phyloP scores from a whole-genome alignment of 75 land plant genomes.

The Selaginella moellendorffii region DNA sequence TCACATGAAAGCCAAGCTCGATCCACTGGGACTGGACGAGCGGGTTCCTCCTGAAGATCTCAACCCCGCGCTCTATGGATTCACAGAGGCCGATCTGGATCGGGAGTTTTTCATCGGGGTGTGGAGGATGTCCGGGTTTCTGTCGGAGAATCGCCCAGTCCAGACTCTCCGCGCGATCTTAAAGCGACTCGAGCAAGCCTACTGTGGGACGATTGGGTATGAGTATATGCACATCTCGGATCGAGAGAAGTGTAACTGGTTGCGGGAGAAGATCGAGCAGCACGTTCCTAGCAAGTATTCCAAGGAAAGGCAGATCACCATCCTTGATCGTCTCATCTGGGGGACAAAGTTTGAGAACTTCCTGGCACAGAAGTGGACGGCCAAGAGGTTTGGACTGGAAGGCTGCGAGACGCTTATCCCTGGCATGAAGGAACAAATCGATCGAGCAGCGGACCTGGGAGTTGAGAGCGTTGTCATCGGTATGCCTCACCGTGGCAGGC shows the following conservation, averaged over 20 bases:
- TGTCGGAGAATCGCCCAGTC: too few species aligned
- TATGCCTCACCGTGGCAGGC: constrained; percentile 86
- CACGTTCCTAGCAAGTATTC: constrained; percentile 36
- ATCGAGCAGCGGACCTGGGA: constrained; percentile 79
- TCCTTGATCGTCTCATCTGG: constrained; percentile 86
- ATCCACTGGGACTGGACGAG: constrained; percentile 62
- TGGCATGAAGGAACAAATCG: constrained; percentile 98
- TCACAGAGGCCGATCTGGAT: too few species aligned
- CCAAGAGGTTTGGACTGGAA: constrained; percentile 91
- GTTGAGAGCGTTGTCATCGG: constrained; percentile 93
- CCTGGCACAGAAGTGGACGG: constrained; percentile 81
- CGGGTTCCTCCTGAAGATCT: constrained; percentile 59
- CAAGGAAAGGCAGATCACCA: too few species aligned
- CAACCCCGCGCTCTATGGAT: constrained; percentile 41
- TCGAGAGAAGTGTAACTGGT: constrained; percentile 98
- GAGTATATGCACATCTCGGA: too few species aligned
- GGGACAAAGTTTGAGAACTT: constrained; percentile 86
- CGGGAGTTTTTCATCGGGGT: too few species aligned
- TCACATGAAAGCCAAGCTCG: constrained; percentile 84
- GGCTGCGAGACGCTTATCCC: constrained; percentile 94
- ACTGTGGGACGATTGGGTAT: constrained; percentile 86
- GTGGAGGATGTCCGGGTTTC: too few species aligned
- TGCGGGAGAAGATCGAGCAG: constrained; percentile 81
- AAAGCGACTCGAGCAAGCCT: constrained; percentile 73
- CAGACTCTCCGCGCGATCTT: constrained; percentile 69